phyloP scores from a whole-genome alignment of 1,284 basidiomycete species.

The Apiotrichum gracile region DNA sequence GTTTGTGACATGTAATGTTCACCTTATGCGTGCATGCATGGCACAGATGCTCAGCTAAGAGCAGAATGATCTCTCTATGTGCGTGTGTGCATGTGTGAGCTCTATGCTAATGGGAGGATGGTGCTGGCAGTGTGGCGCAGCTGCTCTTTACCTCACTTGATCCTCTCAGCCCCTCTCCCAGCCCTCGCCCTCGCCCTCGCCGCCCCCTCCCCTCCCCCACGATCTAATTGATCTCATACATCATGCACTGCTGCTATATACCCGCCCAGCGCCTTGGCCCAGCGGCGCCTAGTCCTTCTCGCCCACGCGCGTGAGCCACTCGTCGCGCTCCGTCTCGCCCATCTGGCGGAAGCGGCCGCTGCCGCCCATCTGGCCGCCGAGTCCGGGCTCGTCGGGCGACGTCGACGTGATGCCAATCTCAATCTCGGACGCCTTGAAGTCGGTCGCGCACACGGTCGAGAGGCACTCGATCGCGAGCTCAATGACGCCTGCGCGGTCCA shows the following conservation, averaged over 20 bases:
- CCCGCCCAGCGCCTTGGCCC: not conserved
- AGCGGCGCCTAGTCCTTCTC: constrained; percentile 68
- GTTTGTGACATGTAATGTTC: too few species aligned
- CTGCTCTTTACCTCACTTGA: not conserved
- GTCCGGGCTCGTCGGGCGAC: constrained; percentile 33
- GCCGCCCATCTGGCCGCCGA: constrained; percentile 42
- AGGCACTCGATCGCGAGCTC: constrained; percentile 95
- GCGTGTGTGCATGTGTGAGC: too few species aligned
- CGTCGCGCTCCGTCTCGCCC: constrained; percentile 74
- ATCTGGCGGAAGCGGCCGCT: constrained; percentile 76
- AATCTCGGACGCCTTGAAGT: constrained; percentile 68
- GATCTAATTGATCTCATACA: constrained; percentile 4
- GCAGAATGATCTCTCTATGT: too few species aligned
- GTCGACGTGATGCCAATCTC: constrained; percentile 52
- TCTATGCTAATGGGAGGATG: too few species aligned
- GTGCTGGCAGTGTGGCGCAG: too few species aligned
- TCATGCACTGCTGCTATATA: constrained; percentile 7
- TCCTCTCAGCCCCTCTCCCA: not conserved
- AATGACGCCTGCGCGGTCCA: constrained; percentile 76
- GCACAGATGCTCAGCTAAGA: too few species aligned
- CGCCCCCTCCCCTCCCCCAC: not conserved
- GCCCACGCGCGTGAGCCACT: constrained; percentile 79
- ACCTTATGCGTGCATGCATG: too few species aligned
- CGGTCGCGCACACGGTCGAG: constrained; percentile 86
- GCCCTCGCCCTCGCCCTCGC: not conserved